These are phyloP conservation scores for Rhodamnia rubescens DNA, from an alignment of 345 rosid genomes.

Conservation along the genomic window DNA sequence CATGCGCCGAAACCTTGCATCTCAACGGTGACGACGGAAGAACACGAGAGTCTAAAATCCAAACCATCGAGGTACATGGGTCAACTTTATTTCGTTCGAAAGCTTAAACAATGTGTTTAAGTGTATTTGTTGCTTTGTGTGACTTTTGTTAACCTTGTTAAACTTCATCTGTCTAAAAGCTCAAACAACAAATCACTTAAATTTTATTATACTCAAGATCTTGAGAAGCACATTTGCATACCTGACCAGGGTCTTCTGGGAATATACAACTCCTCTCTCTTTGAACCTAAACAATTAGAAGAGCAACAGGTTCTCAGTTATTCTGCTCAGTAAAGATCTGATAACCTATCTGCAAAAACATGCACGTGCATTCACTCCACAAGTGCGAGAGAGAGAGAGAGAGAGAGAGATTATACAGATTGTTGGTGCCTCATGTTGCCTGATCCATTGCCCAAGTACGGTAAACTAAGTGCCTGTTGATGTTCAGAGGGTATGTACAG, in stretches of 20 bases:
- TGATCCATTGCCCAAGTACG: constrained; percentile 74
- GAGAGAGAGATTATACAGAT: not conserved
- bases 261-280: constrained; percentile 68
- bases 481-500: constrained; percentile 3
- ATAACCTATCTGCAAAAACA: not conserved
- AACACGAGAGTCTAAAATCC: not conserved
- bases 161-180: not conserved
- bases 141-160: not conserved
- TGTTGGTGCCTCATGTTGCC: constrained; percentile 36
- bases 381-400: not conserved
- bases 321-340: not conserved
- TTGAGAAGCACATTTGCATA: constrained; percentile 24
- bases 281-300: constrained; percentile 39
- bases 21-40: not conserved
- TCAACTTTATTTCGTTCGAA: not conserved
- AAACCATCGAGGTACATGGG: not conserved
- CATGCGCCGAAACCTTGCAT: not conserved
- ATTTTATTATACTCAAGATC: constrained; percentile 3
- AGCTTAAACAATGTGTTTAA: not conserved
- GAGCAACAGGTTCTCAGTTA: constrained; percentile 10
- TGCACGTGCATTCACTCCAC: not conserved
- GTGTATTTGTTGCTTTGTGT: not conserved
- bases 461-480: constrained; percentile 84
- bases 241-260: constrained; percentile 96
- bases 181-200: not conserved